Evolutionary conservation across 2,329 filamentous ascomycete species (phyloP).

Genomic region (Mollisiaceae sp.): DNA sequence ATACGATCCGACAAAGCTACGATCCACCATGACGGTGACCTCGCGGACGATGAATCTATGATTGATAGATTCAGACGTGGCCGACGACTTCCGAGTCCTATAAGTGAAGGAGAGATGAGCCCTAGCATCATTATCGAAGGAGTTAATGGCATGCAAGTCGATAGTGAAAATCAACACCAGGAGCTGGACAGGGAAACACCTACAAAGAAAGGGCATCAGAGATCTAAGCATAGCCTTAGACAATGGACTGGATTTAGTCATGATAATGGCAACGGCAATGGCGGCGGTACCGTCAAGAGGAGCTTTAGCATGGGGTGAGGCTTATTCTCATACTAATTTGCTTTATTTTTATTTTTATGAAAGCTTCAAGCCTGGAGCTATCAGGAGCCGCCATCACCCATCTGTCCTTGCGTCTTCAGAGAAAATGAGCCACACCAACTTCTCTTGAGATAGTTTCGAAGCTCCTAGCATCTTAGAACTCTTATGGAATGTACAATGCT

Average conservation of each 20-base stretch:
- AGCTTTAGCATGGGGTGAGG: conserved; percentile 72
- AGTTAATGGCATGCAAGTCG: conserved; percentile 42
- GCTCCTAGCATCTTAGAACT: too few relatives aligned
- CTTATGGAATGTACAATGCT: too few relatives aligned
- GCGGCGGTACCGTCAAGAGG: conserved; percentile 61
- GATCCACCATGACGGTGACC: conserved; percentile 28
- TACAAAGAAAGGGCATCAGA: conserved; percentile 42
- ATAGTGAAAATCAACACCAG: conserved; percentile 34
- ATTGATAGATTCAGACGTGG: conserved; percentile 36
- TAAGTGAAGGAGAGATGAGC: conserved; percentile 43
- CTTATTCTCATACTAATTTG: too few relatives aligned
- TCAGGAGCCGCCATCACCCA: too few relatives aligned
- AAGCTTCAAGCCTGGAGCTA: too few relatives aligned
- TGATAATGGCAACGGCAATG: conserved; percentile 22
- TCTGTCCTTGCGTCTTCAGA: too few relatives aligned
- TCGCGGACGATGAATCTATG: conserved; percentile 37
- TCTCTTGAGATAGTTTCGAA: too few relatives aligned
- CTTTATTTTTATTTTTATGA: too few relatives aligned
- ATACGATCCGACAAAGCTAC: conserved; percentile 34
- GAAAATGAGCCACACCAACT: too few relatives aligned
- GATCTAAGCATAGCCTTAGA: conserved; percentile 43
- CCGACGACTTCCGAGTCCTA: conserved; percentile 42
- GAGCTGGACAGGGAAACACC: conserved; percentile 32
- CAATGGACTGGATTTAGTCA: conserved; percentile 39
- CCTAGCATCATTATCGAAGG: conserved; percentile 40